Base-by-base conservation (phyloP, 768 basidiomycete species). In the Amanita brunnescens region DNA sequence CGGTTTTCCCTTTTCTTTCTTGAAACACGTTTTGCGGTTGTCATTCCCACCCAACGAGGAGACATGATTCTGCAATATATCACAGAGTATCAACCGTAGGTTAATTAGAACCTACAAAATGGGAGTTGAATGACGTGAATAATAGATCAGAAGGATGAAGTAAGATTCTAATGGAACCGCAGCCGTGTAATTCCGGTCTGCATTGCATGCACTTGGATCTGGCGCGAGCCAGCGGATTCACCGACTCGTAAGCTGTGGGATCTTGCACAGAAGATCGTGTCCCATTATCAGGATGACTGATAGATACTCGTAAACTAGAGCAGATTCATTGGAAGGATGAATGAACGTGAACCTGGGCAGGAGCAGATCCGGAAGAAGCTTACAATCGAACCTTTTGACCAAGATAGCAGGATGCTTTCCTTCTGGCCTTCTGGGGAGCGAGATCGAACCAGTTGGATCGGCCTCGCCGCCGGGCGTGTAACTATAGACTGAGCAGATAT, bases 361-460 rank as follows among this genome's bases (percentile, higher is more conserved):
- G 45, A 47, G 49, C 49, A 49, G 49, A 49, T 49, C 49, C 49
- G 49, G 49, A 49, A 41, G 49, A 41, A 49, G 45, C 34, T 24
- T 34, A 30, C 34, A 34, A 12, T 21, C 45, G 23, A 40, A 41
- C 20, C 49, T 41, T 29, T 32, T 4, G 39, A 30, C 35, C 49
- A 23, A 37, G 49, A 40, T 37, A 40, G 39, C 16, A 38, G 24
- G 16, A 26, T 9, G n/a, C 26, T 49, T 32, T 33, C 29, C 49
- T 40, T 49, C 26, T 37, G 26, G n/a, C 39, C 38, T 41, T 41
- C 39, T 16, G 26, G 20, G 6, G 49, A 49, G 37, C 49, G 47
- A 48, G 47, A 48, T 48, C 47, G 35, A 38, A 26, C 47, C 47
- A 48, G 24, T 39, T 29, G 37, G 47, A 35, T 39, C 47, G 47